phyloP scores from a whole-genome alignment of 768 basidiomycete genomes.

The Sarcomyxa edulis region DNA sequence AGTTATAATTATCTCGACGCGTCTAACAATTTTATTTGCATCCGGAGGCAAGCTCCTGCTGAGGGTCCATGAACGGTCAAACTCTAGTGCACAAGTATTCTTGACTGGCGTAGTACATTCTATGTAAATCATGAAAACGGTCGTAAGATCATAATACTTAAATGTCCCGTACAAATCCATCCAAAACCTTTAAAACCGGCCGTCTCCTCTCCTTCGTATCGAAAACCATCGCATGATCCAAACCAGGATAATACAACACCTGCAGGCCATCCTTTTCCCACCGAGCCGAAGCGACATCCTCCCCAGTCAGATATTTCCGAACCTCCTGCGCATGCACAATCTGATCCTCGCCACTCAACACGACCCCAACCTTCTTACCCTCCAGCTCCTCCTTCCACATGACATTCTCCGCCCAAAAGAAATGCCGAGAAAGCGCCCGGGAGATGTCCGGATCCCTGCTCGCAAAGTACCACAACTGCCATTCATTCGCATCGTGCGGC shows the following conservation, averaged over 20 bases:
- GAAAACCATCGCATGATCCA: conserved; percentile 38
- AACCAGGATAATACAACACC: conserved; percentile 28
- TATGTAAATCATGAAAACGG: too few species aligned
- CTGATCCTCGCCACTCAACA: conserved; percentile 34
- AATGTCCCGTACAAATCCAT: conserved; percentile 13
- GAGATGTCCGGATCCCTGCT: conserved; percentile 60
- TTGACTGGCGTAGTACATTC: too few species aligned
- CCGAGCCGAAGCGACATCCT: conserved; percentile 13
- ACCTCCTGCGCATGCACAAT: conserved; percentile 31
- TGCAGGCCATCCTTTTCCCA: conserved; percentile 23
- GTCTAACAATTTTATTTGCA: too few species aligned
- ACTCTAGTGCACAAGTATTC: too few species aligned
- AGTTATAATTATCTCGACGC: too few species aligned
- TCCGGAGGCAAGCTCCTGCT: too few species aligned
- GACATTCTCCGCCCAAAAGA: conserved; percentile 63
- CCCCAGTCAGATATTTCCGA: conserved; percentile 28
- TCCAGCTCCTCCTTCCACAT: conserved; percentile 55
- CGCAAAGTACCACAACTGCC: conserved; percentile 67
- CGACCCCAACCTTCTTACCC: conserved; percentile 25
- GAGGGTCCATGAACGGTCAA: too few species aligned
- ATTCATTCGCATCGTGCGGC: conserved; percentile 40
- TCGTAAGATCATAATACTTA: too few species aligned
- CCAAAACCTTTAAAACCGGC: conserved; percentile 23
- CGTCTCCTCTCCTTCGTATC: conserved; percentile 24
- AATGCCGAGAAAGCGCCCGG: conserved; percentile 50